Conservation (phyloP, 2,329 filamentous ascomycete genomes). For the Fusarium sp. region DNA sequence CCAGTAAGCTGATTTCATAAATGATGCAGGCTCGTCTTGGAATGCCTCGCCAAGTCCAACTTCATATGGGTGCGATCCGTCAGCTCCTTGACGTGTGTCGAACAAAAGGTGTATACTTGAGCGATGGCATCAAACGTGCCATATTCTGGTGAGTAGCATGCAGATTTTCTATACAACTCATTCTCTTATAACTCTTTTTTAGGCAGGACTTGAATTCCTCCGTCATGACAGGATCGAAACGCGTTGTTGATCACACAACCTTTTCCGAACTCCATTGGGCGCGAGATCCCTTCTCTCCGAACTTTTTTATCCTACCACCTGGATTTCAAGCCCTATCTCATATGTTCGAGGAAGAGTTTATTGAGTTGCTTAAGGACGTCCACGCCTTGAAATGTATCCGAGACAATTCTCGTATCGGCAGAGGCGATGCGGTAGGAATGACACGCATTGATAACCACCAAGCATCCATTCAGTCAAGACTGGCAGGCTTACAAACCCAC, state of each 20-base stretch:
- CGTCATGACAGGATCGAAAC: conserved; percentile 52
- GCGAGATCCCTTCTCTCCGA: conserved; percentile 48
- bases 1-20: background rate
- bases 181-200: background rate
- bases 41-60: conserved; percentile 51
- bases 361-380: conserved; percentile 53
- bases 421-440: conserved; percentile 42
- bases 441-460: conserved; percentile 53
- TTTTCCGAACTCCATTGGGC: conserved; percentile 56
- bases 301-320: conserved; percentile 47
- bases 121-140: conserved; percentile 56
- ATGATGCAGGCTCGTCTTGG: conserved; percentile 51
- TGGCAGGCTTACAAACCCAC: conserved; percentile 40
- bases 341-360: conserved; percentile 46
- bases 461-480: conserved; percentile 56
- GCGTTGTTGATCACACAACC: conserved; percentile 54
- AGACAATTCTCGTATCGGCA: conserved; percentile 32
- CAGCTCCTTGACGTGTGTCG: conserved; percentile 50
- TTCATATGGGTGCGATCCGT: conserved; percentile 56
- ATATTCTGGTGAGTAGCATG: conserved; percentile 55
- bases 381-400: conserved; percentile 54
- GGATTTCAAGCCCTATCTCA: conserved; percentile 47
- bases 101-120: conserved; percentile 46
- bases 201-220: conserved; percentile 59
- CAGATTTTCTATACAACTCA: background rate